Percentiles rank a stretch among this genome's conserved stretches.
Conservation (phyloP, 1,284 basidiomycete species). For the Cryptococcus hybrid region DNA sequence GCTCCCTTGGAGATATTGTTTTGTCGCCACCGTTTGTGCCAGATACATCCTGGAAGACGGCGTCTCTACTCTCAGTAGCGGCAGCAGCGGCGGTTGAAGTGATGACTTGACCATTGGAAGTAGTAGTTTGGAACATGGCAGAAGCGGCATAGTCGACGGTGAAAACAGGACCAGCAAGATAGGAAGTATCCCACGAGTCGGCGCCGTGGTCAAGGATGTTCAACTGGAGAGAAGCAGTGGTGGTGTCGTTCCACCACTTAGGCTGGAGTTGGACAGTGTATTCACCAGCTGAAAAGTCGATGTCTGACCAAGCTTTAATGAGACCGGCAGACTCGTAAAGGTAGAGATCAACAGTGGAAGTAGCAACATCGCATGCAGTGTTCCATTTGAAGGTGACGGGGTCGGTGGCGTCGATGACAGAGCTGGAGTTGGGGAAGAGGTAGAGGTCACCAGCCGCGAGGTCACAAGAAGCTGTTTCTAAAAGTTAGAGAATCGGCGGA, state of each 20-base stretch:
- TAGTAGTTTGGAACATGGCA: constrained; percentile 41
- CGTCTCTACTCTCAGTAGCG: constrained; percentile 52
- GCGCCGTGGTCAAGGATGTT: constrained; percentile 61
- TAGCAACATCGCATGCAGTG: constrained; percentile 55
- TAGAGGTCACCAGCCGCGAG: constrained; percentile 56
- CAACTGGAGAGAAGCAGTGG: constrained; percentile 61
- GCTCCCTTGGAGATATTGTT: constrained; percentile 60
- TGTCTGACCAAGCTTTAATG: constrained; percentile 64
- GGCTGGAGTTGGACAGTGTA: constrained; percentile 61
- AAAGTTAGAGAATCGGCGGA: background rate
- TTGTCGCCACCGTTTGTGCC: constrained; percentile 41
- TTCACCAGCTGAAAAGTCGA: constrained; percentile 59
- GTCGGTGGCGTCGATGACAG: constrained; percentile 57
- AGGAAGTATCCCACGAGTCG: constrained; percentile 57
- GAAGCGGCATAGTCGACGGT: constrained; percentile 48
- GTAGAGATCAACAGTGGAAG: constrained; percentile 67
- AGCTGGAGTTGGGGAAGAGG: constrained; percentile 59
- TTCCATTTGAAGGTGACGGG: constrained; percentile 71
- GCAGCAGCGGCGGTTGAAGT: constrained; percentile 40
- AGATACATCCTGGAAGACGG: constrained; percentile 44
- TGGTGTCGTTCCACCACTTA: constrained; percentile 72
- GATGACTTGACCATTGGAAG: constrained; percentile 25
- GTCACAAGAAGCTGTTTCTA: constrained; percentile 23
- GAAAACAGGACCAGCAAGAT: constrained; percentile 71
- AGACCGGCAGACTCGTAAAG: constrained; percentile 59